A percentile compares a stretch with the other conserved stretches of the same genome.
These are phyloP conservation scores for Dactylonectria macrodidyma DNA, from an alignment of 2,329 filamentous ascomycete genomes.

Conservation along the genomic window DNA sequence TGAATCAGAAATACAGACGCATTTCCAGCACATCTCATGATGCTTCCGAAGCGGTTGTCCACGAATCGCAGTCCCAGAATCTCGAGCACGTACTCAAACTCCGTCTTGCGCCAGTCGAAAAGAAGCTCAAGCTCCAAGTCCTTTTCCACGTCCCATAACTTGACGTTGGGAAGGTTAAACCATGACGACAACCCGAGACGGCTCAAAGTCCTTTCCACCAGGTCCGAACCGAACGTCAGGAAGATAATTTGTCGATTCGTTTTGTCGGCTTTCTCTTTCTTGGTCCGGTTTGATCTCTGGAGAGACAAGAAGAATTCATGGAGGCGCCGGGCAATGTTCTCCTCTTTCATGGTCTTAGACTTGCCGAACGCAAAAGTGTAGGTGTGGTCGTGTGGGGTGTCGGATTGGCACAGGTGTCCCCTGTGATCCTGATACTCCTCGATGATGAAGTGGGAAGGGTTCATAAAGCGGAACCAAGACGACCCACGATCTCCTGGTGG, in stretches of 20 bases:
- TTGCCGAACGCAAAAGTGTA: constrained; percentile 37
- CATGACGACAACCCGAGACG: constrained; percentile 24
- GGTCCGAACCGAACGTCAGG: constrained; percentile 23
- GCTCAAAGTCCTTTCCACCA: constrained; percentile 8
- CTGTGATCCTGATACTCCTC: constrained; percentile 31
- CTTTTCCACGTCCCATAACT: constrained; percentile 28
- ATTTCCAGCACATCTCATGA: constrained; percentile 33
- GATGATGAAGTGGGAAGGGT: constrained; percentile 28
- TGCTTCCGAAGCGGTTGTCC: constrained; percentile 36
- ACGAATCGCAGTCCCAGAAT: constrained; percentile 35
- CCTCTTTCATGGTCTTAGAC: constrained; percentile 25
- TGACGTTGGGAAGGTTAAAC: constrained; percentile 14
- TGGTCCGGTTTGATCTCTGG: constrained; percentile 27
- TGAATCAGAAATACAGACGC: constrained; percentile 34
- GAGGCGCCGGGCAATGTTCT: constrained; percentile 3
- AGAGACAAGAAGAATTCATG: constrained; percentile 8
- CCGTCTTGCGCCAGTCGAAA: constrained; percentile 16
- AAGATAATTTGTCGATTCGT: constrained; percentile 29
- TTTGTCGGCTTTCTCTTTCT: constrained; percentile 11
- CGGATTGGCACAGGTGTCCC: constrained; percentile 21
- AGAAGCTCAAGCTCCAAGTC: constrained; percentile 23
- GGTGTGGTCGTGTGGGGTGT: constrained; percentile 17
- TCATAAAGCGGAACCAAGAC: constrained; percentile 38
- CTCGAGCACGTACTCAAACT: constrained; percentile 34
- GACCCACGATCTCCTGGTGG: constrained; percentile 33